phyloP scores from a whole-genome alignment of 495 filamentous ascomycete species.

The Bacidia gigantensis region DNA sequence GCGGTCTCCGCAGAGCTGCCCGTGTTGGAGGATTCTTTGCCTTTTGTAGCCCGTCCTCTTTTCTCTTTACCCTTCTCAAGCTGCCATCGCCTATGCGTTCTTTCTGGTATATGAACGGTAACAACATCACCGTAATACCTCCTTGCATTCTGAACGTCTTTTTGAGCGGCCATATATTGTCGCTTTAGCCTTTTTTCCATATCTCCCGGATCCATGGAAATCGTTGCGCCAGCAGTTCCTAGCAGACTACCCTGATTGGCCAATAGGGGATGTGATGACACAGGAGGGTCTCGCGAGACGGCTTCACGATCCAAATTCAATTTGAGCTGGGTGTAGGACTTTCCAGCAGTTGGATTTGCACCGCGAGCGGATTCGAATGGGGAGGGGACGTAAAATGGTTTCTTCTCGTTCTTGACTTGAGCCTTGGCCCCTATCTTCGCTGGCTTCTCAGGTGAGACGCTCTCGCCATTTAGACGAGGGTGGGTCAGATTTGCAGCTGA shows the following conservation, averaged over 20 bases:
- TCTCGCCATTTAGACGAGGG: slow-evolving; percentile 1
- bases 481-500: slow-evolving; percentile 15
- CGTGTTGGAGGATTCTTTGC: neutral
- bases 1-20: neutral
- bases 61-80: neutral
- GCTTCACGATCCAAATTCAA: slow-evolving; percentile 18
- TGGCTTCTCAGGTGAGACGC: slow-evolving; percentile 1
- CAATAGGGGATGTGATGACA: slow-evolving; percentile 10
- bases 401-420: neutral
- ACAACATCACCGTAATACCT: slow-evolving; percentile 10
- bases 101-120: neutral
- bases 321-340: slow-evolving; percentile 18
- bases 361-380: slow-evolving; percentile 18
- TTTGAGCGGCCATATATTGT: slow-evolving; percentile 9
- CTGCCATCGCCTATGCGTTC: slow-evolving; percentile 7
- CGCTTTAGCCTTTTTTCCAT: slow-evolving; percentile 9
- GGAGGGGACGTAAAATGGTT: slow-evolving; percentile 6
- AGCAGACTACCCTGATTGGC: slow-evolving; percentile 8
- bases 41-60: neutral
- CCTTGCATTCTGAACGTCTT: slow-evolving; percentile 9
- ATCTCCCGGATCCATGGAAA: neutral
- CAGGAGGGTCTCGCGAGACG: slow-evolving; percentile 10
- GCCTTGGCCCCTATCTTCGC: neutral
- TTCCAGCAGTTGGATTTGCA: slow-evolving; percentile 8
- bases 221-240: slow-evolving; percentile 5